Evolutionary conservation across 2,329 filamentous ascomycete genomes (phyloP), one percentile per base, ranked within the genome.

Genomic region (Monilinia laxa): DNA sequence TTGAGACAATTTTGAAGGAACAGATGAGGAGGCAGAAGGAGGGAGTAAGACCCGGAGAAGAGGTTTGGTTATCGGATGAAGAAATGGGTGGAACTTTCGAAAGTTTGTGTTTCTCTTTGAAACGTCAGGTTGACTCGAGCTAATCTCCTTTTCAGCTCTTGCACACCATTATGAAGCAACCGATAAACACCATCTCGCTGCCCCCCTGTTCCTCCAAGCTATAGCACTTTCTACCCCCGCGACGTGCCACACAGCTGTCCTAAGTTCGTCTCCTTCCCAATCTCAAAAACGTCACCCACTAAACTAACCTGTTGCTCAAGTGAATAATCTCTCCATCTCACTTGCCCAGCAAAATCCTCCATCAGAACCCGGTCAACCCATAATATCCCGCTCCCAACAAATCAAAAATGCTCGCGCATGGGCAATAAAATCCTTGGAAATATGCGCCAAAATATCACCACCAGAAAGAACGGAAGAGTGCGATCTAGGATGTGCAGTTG

Each of bases 141-240:
- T 79, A 68, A 75, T 68, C 63, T 12, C 68, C 11, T 23, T 75
- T 68, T 66, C 75, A 85, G 89, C 91, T 16, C 83, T 97, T 31
- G 94, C 86, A 23, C 84, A 89, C 67, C 87, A 88, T 72, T 97
- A 96, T 78, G 87, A 91, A 74, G 83, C 84, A 59, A 87, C 86
- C 72, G 85, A 88, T 55, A 87, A 91, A 72, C 89, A 92, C 74
- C 91, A 94, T 71, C 87, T 97, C 2, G 90, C 93, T 7, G 85
- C 93, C 28, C 93, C 93, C 4, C 82, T 97, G 40, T 96, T 93
- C 76, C 86, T 97, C 73, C 92, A 96, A 75, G 92, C 93, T 7
- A 82, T 97, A 45, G 84, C 88, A 23, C 79, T 95, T 56, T 89
- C 86, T 76, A 83, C 86, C 3, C 79, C 79, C 1, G 81, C 80